Evolutionary conservation across 192 early-diverging fungal genomes (phyloP).

Genomic region (Entrophospora sp.): DNA sequence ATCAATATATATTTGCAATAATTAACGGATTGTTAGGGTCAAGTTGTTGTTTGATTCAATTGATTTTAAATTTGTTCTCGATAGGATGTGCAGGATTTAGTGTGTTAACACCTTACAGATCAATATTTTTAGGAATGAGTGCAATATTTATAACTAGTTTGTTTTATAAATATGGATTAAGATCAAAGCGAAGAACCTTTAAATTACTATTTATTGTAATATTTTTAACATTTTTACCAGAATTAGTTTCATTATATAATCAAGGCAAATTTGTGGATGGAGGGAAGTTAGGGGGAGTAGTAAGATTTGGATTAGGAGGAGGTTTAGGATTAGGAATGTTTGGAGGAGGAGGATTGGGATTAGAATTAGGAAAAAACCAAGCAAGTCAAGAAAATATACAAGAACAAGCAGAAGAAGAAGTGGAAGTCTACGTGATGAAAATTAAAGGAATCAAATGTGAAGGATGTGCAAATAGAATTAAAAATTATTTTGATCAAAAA

Average conservation of each 20-base stretch:
- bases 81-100: conserved; percentile 48
- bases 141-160: conserved; percentile 21
- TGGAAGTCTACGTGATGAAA: not conserved
- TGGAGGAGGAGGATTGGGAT: too few relatives aligned
- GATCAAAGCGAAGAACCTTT: conserved; percentile 18
- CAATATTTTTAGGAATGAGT: conserved; percentile 28
- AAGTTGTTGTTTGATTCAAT: conserved; percentile 45
- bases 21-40: conserved; percentile 33
- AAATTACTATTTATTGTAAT: conserved; percentile 21
- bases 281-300: too few relatives aligned
- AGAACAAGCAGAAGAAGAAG: not conserved
- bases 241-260: conserved; percentile 34
- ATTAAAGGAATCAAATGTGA: conserved; percentile 42
- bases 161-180: conserved; percentile 21
- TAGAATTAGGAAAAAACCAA: too few relatives aligned
- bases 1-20: conserved; percentile 23
- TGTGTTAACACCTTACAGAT: conserved; percentile 39
- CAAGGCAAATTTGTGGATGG: conserved; percentile 17
- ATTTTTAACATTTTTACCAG: conserved; percentile 30
- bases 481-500: conserved; percentile 22
- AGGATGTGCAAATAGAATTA: conserved; percentile 44
- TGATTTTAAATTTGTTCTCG: conserved; percentile 42
- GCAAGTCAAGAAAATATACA: too few relatives aligned
- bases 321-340: too few relatives aligned
- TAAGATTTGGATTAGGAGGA: too few relatives aligned